phyloP scores from a whole-genome alignment of 2,329 filamentous ascomycete genomes.

The Penicillium sp. region DNA sequence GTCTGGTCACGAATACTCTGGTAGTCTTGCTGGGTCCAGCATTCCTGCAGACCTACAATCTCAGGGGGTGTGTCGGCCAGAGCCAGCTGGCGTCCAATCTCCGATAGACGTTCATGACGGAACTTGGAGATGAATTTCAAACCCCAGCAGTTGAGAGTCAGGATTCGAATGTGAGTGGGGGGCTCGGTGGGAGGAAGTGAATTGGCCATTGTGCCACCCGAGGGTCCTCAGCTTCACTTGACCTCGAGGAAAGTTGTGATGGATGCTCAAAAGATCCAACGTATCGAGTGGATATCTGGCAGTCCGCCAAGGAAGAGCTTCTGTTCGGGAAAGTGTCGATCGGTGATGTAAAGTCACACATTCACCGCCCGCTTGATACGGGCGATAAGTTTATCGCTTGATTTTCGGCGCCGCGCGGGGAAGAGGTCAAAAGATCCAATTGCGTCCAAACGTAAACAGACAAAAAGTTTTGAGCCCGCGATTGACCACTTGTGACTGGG shows the following conservation, averaged over 20 bases:
- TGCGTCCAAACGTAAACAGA: no score
- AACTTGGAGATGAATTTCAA: conserved; percentile 78
- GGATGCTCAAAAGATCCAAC: background rate
- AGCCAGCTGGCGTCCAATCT: conserved; percentile 78
- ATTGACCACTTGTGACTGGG: no score
- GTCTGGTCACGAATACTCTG: conserved; percentile 68
- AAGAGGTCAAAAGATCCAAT: background rate
- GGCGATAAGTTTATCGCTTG: background rate
- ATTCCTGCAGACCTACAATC: conserved; percentile 92
- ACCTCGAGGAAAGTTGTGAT: no score
- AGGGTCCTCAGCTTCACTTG: no score
- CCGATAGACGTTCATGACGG: conserved; percentile 68
- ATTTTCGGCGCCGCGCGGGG: background rate
- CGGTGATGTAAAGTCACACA: conserved; percentile 6
- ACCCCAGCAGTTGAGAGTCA: conserved; percentile 96
- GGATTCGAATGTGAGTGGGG: conserved; percentile 61
- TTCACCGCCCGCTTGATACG: background rate
- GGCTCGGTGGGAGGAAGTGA: conserved; percentile 26
- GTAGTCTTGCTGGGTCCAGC: conserved; percentile 85
- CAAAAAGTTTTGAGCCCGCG: no score
- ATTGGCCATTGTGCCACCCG: conserved; percentile 11
- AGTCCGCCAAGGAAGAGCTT: background rate
- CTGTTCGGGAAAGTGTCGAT: conserved; percentile 1
- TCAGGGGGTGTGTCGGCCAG: conserved; percentile 62
- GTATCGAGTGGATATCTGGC: background rate